Evolutionary conservation across 495 filamentous ascomycete genomes (phyloP).

Genomic region (Penicillium salamii): DNA sequence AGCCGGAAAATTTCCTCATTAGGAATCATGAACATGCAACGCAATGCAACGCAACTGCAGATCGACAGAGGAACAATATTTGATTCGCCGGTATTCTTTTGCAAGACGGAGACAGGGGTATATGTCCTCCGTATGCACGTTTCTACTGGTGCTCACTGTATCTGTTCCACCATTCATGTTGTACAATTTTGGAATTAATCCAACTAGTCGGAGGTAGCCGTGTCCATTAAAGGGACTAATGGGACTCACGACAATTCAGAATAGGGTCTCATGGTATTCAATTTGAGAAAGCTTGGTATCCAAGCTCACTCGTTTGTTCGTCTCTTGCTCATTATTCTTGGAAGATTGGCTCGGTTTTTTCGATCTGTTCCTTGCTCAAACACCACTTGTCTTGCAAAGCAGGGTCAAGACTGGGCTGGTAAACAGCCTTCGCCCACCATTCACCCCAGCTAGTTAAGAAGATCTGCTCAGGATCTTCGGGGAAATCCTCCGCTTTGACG

Average conservation of each 20-base stretch:
- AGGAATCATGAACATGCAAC: not conserved
- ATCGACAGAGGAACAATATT: not conserved
- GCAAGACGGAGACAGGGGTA: too few relatives aligned
- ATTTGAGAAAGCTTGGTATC: too few relatives aligned
- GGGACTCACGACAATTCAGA: too few relatives aligned
- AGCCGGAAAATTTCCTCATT: not conserved
- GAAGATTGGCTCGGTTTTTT: slow-evolving; percentile 15
- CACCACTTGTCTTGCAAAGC: slow-evolving; percentile 29
- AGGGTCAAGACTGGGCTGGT: slow-evolving; percentile 19
- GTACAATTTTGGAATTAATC: too few relatives aligned
- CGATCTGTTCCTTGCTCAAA: slow-evolving; percentile 25
- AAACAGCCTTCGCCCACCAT: slow-evolving; percentile 32
- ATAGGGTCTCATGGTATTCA: too few relatives aligned
- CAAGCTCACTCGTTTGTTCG: too few relatives aligned
- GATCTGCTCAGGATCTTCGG: slow-evolving; percentile 27
- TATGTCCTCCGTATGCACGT: too few relatives aligned
- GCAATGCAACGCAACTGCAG: not conserved
- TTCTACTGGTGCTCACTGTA: too few relatives aligned
- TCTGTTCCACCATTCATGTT: too few relatives aligned
- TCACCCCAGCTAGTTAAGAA: slow-evolving; percentile 35
- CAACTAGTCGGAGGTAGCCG: too few relatives aligned
- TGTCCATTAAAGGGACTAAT: too few relatives aligned
- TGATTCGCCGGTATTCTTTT: too few relatives aligned
- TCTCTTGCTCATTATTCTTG: not conserved
- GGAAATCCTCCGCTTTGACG: slow-evolving; percentile 16